phyloP scores from a whole-genome alignment of 2,329 filamentous ascomycete genomes.

The Colletotrichum tabaci region DNA sequence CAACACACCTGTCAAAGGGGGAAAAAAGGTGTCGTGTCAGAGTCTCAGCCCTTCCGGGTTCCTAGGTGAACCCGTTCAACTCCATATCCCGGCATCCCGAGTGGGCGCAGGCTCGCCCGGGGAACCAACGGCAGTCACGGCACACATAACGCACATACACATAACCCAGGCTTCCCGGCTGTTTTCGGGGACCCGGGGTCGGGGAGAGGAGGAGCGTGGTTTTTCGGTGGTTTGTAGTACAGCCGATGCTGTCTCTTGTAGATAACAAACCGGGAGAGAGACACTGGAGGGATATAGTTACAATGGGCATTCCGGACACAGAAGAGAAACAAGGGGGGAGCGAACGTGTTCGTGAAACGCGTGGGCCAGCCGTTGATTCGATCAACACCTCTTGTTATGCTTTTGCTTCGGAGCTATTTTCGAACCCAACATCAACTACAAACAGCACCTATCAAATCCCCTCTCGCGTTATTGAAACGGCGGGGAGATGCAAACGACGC shows the following conservation, averaged over 20 bases:
- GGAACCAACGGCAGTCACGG: conserved; percentile 29
- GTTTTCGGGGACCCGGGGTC: conserved; percentile 27
- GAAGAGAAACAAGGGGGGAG: not conserved
- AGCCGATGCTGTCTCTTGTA: conserved; percentile 27
- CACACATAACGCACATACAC: not conserved
- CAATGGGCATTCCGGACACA: not conserved
- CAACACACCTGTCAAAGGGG: conserved; percentile 5
- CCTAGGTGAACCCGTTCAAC: conserved; percentile 1
- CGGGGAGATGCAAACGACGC: too few relatives aligned
- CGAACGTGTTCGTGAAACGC: not conserved
- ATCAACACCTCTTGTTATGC: too few relatives aligned
- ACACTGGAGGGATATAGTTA: not conserved
- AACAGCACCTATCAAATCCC: too few relatives aligned
- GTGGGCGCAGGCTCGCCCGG: conserved; percentile 18
- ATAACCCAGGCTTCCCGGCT: too few relatives aligned
- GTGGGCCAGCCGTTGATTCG: too few relatives aligned
- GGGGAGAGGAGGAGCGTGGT: not conserved
- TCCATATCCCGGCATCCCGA: conserved; percentile 30
- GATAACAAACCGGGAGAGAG: conserved; percentile 10
- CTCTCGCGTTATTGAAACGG: too few relatives aligned
- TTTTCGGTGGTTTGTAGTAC: conserved; percentile 20
- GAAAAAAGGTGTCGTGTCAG: conserved; percentile 1
- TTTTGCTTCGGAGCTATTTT: too few relatives aligned
- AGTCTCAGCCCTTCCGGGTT: conserved; percentile 11
- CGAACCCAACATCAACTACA: too few relatives aligned